phyloP scores from a whole-genome alignment of 140 eudicot species.

The Anethum foeniculum region DNA sequence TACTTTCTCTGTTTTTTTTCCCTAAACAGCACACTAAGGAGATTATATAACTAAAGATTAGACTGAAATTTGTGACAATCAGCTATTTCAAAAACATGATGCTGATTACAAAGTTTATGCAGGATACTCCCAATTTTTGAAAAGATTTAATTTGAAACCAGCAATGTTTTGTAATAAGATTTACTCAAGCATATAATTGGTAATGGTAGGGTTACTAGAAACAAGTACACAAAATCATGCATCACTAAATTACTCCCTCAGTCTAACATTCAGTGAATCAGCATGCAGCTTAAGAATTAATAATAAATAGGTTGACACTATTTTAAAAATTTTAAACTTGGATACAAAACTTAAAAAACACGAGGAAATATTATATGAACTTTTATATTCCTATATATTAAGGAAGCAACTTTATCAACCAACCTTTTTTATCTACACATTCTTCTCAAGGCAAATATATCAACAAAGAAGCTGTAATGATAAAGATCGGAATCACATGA shows the following conservation, averaged over 20 bases:
- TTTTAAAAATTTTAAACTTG: neutral
- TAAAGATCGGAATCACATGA: neutral
- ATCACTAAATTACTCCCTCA: neutral
- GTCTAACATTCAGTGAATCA: neutral
- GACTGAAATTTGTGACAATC: neutral
- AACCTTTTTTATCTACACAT: neutral
- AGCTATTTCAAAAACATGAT: neutral
- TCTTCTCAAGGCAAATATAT: neutral
- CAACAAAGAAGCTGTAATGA: neutral
- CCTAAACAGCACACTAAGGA: neutral
- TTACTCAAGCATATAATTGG: neutral
- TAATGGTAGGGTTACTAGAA: neutral
- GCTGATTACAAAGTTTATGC: neutral
- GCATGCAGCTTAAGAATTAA: neutral
- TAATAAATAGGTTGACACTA: neutral
- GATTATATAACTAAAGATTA: neutral
- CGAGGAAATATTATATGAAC: neutral
- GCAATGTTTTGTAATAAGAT: neutral
- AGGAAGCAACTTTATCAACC: neutral
- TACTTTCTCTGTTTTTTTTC: neutral
- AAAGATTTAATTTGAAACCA: neutral
- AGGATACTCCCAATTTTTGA: neutral
- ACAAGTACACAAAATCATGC: neutral
- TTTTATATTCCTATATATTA: neutral
- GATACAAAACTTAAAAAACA: neutral